phyloP scores from a whole-genome alignment of 192 early-diverging fungal species.

The Gryganskiella cystojenkinii region DNA sequence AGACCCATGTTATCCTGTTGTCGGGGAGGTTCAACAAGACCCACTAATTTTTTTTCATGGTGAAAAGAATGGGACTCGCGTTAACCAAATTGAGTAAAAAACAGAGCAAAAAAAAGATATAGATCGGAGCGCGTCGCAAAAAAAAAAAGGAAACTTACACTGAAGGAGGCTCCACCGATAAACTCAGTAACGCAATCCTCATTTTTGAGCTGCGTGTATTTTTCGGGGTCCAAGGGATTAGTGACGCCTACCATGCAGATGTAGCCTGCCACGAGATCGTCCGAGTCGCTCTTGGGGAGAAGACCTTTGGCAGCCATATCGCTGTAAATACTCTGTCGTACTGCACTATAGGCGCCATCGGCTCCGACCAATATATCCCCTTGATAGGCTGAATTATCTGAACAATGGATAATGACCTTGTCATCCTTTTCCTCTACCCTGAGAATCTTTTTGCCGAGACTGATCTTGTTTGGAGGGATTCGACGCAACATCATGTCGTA shows the following conservation, averaged over 20 bases:
- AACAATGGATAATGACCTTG: conserved; percentile 1
- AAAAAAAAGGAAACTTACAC: too few species aligned
- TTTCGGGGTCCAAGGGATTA: not conserved
- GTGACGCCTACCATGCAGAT: conserved; percentile 11
- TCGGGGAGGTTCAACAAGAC: too few species aligned
- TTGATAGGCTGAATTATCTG: conserved; percentile 2
- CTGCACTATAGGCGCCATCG: conserved; percentile 13
- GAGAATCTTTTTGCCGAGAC: conserved; percentile 10
- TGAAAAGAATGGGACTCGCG: too few species aligned
- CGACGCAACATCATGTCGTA: not conserved
- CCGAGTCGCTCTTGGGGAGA: not conserved
- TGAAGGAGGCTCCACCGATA: not conserved
- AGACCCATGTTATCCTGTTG: too few species aligned
- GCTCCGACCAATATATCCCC: conserved; percentile 18
- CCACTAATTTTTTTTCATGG: too few species aligned
- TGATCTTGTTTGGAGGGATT: conserved; percentile 8
- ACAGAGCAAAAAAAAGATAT: not conserved
- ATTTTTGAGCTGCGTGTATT: conserved; percentile 7
- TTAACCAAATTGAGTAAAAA: too few species aligned
- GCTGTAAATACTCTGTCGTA: conserved; percentile 11
- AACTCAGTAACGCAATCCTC: not conserved
- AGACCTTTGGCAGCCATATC: not conserved
- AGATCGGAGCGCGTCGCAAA: too few species aligned
- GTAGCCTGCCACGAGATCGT: not conserved
- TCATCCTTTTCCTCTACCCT: not conserved